Evolutionary conservation across 2,329 filamentous ascomycete genomes (phyloP), one percentile per base, ranked within the genome.

Genomic region (Fusarium begoniae): DNA sequence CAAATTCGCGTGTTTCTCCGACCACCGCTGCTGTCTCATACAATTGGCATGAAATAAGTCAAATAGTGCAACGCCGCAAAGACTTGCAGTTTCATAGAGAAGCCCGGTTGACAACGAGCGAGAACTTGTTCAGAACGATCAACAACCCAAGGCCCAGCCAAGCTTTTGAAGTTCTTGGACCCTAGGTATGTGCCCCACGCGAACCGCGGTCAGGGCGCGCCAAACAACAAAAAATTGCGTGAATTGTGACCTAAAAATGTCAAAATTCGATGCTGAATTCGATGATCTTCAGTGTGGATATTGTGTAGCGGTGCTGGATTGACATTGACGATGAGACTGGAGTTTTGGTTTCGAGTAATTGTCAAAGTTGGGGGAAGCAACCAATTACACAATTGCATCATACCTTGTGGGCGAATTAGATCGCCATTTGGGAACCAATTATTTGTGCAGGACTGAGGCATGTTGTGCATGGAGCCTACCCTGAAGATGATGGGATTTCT

Each of bases 351-450:
- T 76, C 61, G 69, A 60, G 66, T 53, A 43, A 47, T 43, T 57
- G 67, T 44, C 63, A 17, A 26, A 43, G 60, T 70, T 69, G 11
- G 53, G 54, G 48, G 32, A 50, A 26, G 38, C 32, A 70, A 68
- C 77, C 77, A 79, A 78, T 78, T 72, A 73, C 65, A 70, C 62
- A 64, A 74, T 75, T 72, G 70, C 75, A 76, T 75, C 74, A 74
- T 75, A 64, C 63, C 64, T 64, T 73, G 74, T 75, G 66, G 75
- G 71, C 56, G 73, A 66, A 62, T 61, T 51, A 71, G 69, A 66
- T 77, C 72, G 60, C 63, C 56, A 78, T 79, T 78, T 77, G 77
- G 71, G 54, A 60, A 55, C 75, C 73, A 76, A 76, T 76, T 74
- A 75, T 37, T 30, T 58, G 28, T 60, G 63, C 50, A 62, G 45